Percentiles rank a stretch among this genome's conserved stretches.
Conservation (phyloP, 371 early-diverging fungal genomes). For the Fennellomyces sp. region DNA sequence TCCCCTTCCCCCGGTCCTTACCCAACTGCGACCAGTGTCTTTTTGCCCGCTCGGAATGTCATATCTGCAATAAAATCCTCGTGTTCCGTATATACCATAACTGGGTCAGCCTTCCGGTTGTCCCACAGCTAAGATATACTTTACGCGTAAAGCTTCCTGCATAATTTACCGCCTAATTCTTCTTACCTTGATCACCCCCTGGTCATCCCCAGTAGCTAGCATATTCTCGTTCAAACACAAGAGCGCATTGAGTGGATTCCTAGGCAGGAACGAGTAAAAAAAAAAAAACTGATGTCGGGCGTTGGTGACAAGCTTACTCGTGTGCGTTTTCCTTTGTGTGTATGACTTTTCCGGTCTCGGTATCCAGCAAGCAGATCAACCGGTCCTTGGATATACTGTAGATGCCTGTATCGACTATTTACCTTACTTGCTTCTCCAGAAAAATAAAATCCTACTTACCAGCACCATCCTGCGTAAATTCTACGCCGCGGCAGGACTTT, state of each 20-base stretch:
- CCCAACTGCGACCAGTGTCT: slow-evolving; percentile 74
- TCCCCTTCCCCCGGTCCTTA: slow-evolving; percentile 9
- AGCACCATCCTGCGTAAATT: slow-evolving; percentile 75
- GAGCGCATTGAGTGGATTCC: slow-evolving; percentile 76
- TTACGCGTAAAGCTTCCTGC: not conserved
- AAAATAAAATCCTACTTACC: too few relatives aligned
- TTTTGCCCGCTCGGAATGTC: slow-evolving; percentile 63
- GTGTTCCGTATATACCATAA: slow-evolving; percentile 77
- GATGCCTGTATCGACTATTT: slow-evolving; percentile 66
- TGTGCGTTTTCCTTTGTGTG: slow-evolving; percentile 72
- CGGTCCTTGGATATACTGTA: slow-evolving; percentile 84
- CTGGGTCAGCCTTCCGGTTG: slow-evolving; percentile 66
- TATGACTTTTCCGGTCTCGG: slow-evolving; percentile 64
- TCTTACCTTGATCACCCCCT: slow-evolving; percentile 80
- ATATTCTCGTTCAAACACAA: slow-evolving; percentile 66
- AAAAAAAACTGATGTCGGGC: too few relatives aligned
- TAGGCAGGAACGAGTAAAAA: slow-evolving; percentile 15
- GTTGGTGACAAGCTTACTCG: slow-evolving; percentile 47
- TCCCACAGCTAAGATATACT: slow-evolving; percentile 75
- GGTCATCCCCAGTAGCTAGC: slow-evolving; percentile 91
- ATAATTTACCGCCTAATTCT: not conserved
- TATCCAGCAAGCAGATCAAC: slow-evolving; percentile 74
- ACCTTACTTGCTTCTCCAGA: not conserved
- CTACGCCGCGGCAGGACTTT: slow-evolving; percentile 84
- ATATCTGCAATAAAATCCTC: slow-evolving; percentile 90